Base-by-base conservation (phyloP, 352 stramenopile species). In the Albugo candida region DNA sequence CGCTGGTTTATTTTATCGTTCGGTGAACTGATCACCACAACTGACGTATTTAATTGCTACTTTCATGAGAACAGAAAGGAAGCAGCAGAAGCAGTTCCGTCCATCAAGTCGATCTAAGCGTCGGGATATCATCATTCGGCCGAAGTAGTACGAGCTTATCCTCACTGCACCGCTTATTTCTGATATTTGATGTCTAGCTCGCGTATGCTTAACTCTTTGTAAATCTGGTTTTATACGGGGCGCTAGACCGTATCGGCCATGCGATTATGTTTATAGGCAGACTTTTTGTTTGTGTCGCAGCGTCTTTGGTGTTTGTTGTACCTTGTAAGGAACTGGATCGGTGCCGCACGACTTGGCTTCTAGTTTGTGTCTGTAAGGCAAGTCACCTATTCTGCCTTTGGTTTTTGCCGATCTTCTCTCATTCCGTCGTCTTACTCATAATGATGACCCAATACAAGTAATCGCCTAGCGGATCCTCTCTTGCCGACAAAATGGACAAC, bases 371-470 rank as follows among this genome's bases (percentile, higher is more conserved):
- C 20, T 24, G 5, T 41, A 81, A 66, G 44, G 63, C 1, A 67
- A 61, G 27, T 83, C 70, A 5, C 73, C 73, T 1, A 46, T 84
- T 24, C 58, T 88, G n/a, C 73, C 76, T 8, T 58, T 88, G 34
- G 20, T 81, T 6, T 61, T 70, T 13, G 61, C 85, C 36, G 55
- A 67, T 45, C 54, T 85, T 0, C 81, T 85, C 48, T 83, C 76
- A 3, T 88, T 83, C 46, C 66, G 65, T n/a, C 16, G 70, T 80
- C 16, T 70, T 72, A 6, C 70, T 83, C 21, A 72, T 70, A 1
- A 85, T 88, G 43, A 78, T 83, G 69, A 83, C 76, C 83, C 83
- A 11, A 52, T 58, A 12, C 70, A 95, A 54, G 70, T 95, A 5
- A 58, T 45, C 6, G 45, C n/a, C n/a, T n/a, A n/a, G 3, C 36